Percentiles rank a stretch among this genome's conserved stretches.
phyloP scores from a whole-genome alignment of 1,284 basidiomycete genomes.

The Boletus hoseneyae region DNA sequence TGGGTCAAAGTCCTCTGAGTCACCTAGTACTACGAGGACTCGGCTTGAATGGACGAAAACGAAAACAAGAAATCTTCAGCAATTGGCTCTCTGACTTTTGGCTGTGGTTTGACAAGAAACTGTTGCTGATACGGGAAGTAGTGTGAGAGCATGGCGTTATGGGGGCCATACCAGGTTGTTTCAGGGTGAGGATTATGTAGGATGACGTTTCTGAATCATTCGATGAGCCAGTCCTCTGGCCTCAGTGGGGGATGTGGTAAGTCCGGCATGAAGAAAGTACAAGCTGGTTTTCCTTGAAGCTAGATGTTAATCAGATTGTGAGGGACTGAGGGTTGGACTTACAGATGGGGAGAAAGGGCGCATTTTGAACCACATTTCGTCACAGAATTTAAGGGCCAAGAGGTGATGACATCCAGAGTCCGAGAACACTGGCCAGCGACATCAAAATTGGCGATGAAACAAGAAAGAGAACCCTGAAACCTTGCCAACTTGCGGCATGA shows the following conservation, averaged over 20 bases:
- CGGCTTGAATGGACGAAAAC: neutral
- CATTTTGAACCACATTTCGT: no score
- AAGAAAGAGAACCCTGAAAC: no score
- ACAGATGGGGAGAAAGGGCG: no score
- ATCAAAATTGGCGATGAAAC: no score
- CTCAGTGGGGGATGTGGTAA: neutral
- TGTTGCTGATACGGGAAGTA: neutral
- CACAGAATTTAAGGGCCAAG: no score
- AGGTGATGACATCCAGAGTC: no score
- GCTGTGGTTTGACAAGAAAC: slow-evolving; percentile 2
- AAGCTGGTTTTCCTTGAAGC: no score
- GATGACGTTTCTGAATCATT: neutral
- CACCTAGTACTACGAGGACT: neutral
- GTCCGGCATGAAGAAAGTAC: neutral
- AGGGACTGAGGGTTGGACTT: no score
- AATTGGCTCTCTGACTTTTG: neutral
- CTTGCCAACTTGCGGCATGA: no score
- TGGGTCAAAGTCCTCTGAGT: no score
- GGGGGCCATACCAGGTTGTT: neutral
- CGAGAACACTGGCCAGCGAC: no score
- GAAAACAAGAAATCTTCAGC: neutral
- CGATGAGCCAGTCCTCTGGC: neutral
- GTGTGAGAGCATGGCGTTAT: neutral
- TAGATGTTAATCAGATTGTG: no score
- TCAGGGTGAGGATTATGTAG: neutral